A percentile compares a stretch with the other conserved stretches of the same genome.
phyloP scores from a whole-genome alignment of 176 grass and related monocot genomes.

The Rhipidocladum racemiflorum region DNA sequence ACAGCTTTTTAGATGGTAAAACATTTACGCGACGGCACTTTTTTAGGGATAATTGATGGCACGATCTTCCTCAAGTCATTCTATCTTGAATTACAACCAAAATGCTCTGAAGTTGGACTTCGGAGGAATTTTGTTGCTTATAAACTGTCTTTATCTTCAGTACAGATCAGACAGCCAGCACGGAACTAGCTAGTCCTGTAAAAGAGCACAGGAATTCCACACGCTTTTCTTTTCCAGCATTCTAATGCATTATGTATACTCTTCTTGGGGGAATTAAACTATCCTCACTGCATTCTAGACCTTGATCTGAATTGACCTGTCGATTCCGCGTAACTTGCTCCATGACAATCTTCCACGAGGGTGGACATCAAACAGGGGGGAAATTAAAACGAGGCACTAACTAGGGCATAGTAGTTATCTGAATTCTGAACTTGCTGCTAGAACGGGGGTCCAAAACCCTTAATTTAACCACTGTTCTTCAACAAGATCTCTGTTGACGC shows the following conservation, averaged over 20 bases:
- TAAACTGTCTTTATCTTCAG: background rate
- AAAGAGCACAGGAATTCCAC: background rate
- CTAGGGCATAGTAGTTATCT: background rate
- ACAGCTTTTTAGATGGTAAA: background rate
- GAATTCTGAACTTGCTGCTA: background rate
- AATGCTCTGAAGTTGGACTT: background rate
- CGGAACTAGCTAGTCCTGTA: no score
- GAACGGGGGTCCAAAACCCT: slow-evolving; percentile 24
- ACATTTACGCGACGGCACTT: background rate
- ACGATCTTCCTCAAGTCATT: background rate
- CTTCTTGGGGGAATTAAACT: background rate
- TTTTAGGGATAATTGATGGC: background rate
- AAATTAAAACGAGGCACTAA: background rate
- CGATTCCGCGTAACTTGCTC: background rate
- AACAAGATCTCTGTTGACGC: background rate
- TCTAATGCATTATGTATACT: background rate
- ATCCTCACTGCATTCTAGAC: background rate
- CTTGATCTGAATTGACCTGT: background rate
- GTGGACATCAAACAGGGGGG: background rate
- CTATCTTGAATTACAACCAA: background rate
- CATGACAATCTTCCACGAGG: background rate
- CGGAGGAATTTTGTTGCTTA: background rate
- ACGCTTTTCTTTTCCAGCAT: background rate
- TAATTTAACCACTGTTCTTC: slow-evolving; percentile 9
- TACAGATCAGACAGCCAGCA: no score